phyloP scores from a whole-genome alignment of 441 rosid species.

The Brassica balearica region DNA sequence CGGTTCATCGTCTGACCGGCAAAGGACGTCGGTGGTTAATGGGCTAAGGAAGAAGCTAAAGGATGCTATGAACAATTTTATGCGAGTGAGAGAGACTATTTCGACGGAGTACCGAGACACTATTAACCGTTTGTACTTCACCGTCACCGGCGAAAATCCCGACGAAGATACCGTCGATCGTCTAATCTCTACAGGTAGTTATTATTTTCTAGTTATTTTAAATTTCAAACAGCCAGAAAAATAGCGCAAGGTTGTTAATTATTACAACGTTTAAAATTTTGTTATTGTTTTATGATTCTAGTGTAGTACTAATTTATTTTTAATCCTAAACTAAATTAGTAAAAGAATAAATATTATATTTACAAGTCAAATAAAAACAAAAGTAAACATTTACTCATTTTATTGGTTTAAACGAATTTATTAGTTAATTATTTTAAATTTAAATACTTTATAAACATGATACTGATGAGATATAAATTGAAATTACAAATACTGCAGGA shows the following conservation, averaged over 20 bases:
- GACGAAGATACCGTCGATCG: conserved; percentile 76
- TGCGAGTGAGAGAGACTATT: conserved; percentile 63
- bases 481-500: conserved; percentile 51
- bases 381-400: not conserved
- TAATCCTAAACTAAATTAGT: not conserved
- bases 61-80: conserved; percentile 79
- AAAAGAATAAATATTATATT: not conserved
- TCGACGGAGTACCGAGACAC: conserved; percentile 83
- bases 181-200: conserved; percentile 55
- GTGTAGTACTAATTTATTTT: not conserved
- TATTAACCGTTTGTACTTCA: conserved; percentile 74
- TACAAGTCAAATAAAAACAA: not conserved
- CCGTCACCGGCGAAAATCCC: conserved; percentile 90
- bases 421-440: not conserved
- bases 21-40: conserved; percentile 76
- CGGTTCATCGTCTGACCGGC: conserved; percentile 85
- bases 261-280: not conserved
- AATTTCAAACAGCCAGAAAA: not conserved
- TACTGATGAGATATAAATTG: conserved; percentile 7
- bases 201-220: not conserved
- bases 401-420: not conserved
- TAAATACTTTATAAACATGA: not conserved
- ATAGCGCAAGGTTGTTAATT: conserved; percentile 15
- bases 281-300: not conserved
- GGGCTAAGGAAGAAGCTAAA: conserved; percentile 88